Evolutionary conservation across 306 rosid genomes (phyloP), one percentile per base, ranked within the genome.

Genomic region (Begonia fuchsioides): DNA sequence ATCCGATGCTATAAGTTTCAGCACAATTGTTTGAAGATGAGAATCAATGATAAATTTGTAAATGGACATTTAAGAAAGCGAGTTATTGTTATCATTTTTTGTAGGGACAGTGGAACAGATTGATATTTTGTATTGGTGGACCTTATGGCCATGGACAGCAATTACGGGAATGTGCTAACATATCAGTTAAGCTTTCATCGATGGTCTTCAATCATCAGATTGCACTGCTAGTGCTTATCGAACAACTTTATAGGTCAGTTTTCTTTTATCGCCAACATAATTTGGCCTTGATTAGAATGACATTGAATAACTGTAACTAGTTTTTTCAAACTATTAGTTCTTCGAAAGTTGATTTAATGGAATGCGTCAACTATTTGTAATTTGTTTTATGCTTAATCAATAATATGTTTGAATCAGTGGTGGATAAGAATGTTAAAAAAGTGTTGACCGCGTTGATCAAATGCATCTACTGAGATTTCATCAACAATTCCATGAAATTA

Each of bases 61-160:
- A 26, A 5, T 26, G 35, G 35, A 26, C 32, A 20, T 20, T 26
- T 26, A n/a, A n/a, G n/a, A n/a, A 26, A 26, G 35, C 35, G 1
- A 0, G 8, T 26, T 4, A 26, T 26, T 26, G 13, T 17, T 26
- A 26, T 49, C 49, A 32, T 51, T 56, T 55, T 64, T 50, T 56
- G 46, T 11, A 84, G 93, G 93, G 97, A 56, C 93, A 90, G 63
- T 75, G 84, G 47, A 6, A 26, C 35, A 77, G 86, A 63, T 60
- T 88, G 63, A 74, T 74, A 11, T 81, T 88, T 63, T 88, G 95
- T 53, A 70, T 84, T 12, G 97, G 97, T 32, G 97, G 95, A 45
- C 95, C 97, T n/a, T 88, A 88, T 56, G 95, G 97, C 32, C 95
- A 84, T 72, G 97, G 97, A 50, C 76, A 55, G 41, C 72, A 64